Percentiles rank a stretch among this genome's conserved stretches.
phyloP scores from a whole-genome alignment of 495 filamentous ascomycete genomes.

The Podospora pseudopauciseta region DNA sequence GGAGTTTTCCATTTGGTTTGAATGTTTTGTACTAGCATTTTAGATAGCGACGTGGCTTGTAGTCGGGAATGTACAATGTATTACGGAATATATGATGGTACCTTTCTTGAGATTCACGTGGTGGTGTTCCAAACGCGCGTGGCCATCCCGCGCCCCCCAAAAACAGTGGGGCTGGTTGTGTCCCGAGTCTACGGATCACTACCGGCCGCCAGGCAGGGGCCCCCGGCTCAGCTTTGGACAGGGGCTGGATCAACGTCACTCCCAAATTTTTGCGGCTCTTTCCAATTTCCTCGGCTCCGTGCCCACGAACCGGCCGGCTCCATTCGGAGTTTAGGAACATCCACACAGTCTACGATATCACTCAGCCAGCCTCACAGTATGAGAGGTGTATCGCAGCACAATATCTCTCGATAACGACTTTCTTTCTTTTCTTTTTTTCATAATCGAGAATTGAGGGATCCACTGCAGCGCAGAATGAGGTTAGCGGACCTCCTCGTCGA shows the following conservation, averaged over 20 bases:
- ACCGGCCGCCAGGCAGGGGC: constrained; percentile 24
- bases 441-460: background rate
- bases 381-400: background rate
- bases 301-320: background rate
- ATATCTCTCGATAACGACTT: background rate
- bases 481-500: constrained; percentile 63
- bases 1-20: background rate
- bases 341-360: background rate
- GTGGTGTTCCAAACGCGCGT: background rate
- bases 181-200: constrained; percentile 16
- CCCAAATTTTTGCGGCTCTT: constrained; percentile 18
- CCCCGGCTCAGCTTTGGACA: constrained; percentile 2
- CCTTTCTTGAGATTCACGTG: background rate
- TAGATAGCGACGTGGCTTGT: too few relatives aligned
- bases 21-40: too few relatives aligned
- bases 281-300: background rate
- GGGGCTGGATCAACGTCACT: background rate
- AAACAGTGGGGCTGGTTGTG: background rate
- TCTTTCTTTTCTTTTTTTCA: background rate
- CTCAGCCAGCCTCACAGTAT: background rate
- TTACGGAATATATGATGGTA: background rate
- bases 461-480: constrained; percentile 32
- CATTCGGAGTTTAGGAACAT: background rate
- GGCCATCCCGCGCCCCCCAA: background rate
- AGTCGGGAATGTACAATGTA: too few relatives aligned